Base-by-base conservation (phyloP, 345 rosid genomes). In the Moricandia moricandioides region DNA sequence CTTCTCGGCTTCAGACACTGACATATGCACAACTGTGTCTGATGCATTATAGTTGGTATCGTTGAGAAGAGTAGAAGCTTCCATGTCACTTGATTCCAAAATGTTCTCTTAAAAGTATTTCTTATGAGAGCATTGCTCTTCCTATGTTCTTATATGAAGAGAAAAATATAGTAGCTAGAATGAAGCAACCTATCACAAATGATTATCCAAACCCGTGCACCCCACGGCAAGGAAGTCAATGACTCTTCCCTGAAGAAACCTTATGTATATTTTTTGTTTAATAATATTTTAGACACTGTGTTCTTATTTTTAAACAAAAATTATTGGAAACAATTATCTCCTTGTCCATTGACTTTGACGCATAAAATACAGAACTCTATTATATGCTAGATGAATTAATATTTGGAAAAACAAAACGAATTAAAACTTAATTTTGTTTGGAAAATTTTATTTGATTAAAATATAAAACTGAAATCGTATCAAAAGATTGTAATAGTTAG, bases 211-310 rank as follows among this genome's bases (percentile, higher is more conserved):
- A 4, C n/a, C 24, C 60, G 13, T 56, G 60, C 31, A 4, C 60
- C 60, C 33, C 60, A 56, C 60, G 31, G 31, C 60, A 56, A 56
- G 61, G 14, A 56, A 56, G 61, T 56, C 61, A 56, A 56, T 2
- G 33, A n/a, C 33, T 56, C 33, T 12, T 12, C 16, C 33, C 61
- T 1, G 7, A 54, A 56, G 61, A 56, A 10, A 11, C 13, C 61
- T 56, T 56, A 2, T 56, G 1, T 13, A 10, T 10, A 24, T 10
- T 56, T 8, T 47, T 47, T 6, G 4, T 47, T 47, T 47, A 6
- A 47, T n/a, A 4, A 6, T 47, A n/a, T 47, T 47, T 14, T 1
- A n/a, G 8, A 7, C 54, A 47, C 13, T 1, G 31, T 29, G 31
- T 29, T 3, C 4, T 29, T 29, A 29, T 29, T 29, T 21, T 29